Percentiles rank a stretch among this genome's conserved stretches.
phyloP scores from a whole-genome alignment of 495 filamentous ascomycete species.

The Corynascus novoguineensis region DNA sequence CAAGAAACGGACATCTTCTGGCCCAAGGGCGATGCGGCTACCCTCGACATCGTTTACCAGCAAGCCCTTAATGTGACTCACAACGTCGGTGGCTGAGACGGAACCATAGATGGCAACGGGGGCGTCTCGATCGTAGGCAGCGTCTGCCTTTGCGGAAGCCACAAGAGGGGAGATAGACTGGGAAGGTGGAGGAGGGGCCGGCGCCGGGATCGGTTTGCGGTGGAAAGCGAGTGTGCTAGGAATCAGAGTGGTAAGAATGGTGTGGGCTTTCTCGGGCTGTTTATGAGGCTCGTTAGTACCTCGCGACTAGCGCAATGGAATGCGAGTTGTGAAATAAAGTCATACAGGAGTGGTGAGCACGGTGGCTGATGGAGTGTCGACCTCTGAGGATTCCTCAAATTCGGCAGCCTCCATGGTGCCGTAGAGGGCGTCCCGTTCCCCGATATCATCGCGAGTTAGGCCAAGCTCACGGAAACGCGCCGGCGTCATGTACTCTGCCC shows the following conservation, averaged over 20 bases:
- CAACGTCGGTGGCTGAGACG: constrained; percentile 35
- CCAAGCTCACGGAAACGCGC: constrained; percentile 38
- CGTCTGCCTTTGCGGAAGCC: not conserved
- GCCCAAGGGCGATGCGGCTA: constrained; percentile 30
- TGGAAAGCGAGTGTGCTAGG: constrained; percentile 87
- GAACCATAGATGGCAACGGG: constrained; percentile 38
- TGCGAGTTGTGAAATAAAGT: not conserved
- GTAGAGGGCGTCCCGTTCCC: constrained; percentile 38
- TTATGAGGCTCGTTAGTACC: constrained; percentile 4
- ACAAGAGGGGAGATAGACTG: constrained; percentile 22
- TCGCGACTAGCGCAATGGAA: not conserved
- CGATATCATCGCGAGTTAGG: constrained; percentile 35
- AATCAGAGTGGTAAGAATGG: constrained; percentile 83
- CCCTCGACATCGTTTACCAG: constrained; percentile 28
- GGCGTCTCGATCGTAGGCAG: not conserved
- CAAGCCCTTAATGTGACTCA: constrained; percentile 26
- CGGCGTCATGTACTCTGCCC: constrained; percentile 44
- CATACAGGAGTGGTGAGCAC: constrained; percentile 15
- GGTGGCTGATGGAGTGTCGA: not conserved
- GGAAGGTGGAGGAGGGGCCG: constrained; percentile 14
- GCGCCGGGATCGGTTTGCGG: constrained; percentile 47
- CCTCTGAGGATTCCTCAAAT: not conserved
- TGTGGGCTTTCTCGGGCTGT: constrained; percentile 56
- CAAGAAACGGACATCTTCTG: constrained; percentile 27
- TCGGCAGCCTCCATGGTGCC: constrained; percentile 17